phyloP scores from a whole-genome alignment of 2,329 filamentous ascomycete species.

The Cytospora mali region DNA sequence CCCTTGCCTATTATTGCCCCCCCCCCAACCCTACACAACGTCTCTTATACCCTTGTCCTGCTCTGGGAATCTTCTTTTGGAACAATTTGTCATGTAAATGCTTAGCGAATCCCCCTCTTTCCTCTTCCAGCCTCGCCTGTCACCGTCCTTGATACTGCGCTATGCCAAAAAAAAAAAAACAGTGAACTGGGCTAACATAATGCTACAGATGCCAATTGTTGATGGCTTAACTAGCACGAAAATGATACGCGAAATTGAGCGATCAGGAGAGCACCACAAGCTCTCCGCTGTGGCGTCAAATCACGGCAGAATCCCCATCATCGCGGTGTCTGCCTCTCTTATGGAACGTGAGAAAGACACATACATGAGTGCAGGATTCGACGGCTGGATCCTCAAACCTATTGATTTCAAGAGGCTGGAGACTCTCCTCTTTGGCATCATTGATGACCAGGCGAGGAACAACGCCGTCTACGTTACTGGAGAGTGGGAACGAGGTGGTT shows the following conservation, averaged over 20 bases:
- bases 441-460: constrained; percentile 59
- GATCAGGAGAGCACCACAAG: constrained; percentile 46
- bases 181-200: constrained; percentile 9
- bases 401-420: constrained; percentile 79
- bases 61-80: no score
- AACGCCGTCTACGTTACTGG: constrained; percentile 70
- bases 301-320: constrained; percentile 75
- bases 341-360: constrained; percentile 67
- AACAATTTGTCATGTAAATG: no score
- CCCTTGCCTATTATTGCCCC: no score
- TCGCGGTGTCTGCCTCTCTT: constrained; percentile 84
- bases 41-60: constrained; percentile 20
- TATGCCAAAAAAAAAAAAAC: not conserved
- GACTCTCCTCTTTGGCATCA: constrained; percentile 69
- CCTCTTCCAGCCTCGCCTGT: not conserved
- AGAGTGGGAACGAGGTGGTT: constrained; percentile 83
- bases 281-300: constrained; percentile 61
- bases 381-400: constrained; percentile 89
- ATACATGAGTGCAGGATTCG: constrained; percentile 80
- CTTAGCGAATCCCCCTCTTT: not conserved
- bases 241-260: constrained; percentile 77
- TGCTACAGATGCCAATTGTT: constrained; percentile 81
- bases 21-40: constrained; percentile 6
- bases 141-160: no score
- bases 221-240: constrained; percentile 81